A percentile compares a stretch with the other conserved stretches of the same genome.
phyloP scores from a whole-genome alignment of 108 stramenopile genomes.

The Skeletonema tropicum region DNA sequence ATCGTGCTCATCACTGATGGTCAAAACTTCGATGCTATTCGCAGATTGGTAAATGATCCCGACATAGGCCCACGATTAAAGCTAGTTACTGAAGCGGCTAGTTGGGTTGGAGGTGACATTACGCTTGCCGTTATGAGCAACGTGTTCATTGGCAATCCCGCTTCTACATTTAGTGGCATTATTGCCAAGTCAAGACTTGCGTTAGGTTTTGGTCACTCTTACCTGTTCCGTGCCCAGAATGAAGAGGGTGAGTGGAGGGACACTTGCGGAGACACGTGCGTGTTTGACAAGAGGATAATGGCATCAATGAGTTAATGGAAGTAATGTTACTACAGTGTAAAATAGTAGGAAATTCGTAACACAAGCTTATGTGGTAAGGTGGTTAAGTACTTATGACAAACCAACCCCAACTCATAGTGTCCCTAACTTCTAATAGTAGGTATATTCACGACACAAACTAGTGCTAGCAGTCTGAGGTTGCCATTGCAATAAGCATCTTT shows the following conservation, averaged over 20 bases:
- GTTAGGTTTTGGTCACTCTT: constrained; percentile 37
- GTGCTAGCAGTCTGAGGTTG: too few species aligned
- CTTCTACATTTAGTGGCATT: constrained; percentile 24
- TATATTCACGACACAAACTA: too few species aligned
- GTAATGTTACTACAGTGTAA: background rate
- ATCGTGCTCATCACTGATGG: constrained; percentile 48
- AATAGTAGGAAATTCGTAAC: background rate
- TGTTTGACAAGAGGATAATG: constrained; percentile 4
- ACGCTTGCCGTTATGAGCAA: constrained; percentile 28
- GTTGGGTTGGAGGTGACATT: constrained; percentile 47
- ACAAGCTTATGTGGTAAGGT: too few species aligned
- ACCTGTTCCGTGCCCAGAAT: constrained; percentile 29
- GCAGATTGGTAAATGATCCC: constrained; percentile 26
- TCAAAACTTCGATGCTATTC: constrained; percentile 21
- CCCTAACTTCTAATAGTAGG: background rate
- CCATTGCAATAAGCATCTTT: too few species aligned
- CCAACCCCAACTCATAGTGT: too few species aligned
- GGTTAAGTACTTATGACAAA: too few species aligned
- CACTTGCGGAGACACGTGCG: constrained; percentile 11
- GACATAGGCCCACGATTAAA: constrained; percentile 29
- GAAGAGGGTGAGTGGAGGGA: constrained; percentile 33
- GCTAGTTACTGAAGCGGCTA: constrained; percentile 12
- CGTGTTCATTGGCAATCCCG: constrained; percentile 53
- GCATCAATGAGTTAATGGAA: background rate
- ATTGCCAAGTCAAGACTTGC: constrained; percentile 40